These are phyloP conservation scores for Xylaria acuta DNA, from an alignment of 495 filamentous ascomycete species.

Conservation along the genomic window DNA sequence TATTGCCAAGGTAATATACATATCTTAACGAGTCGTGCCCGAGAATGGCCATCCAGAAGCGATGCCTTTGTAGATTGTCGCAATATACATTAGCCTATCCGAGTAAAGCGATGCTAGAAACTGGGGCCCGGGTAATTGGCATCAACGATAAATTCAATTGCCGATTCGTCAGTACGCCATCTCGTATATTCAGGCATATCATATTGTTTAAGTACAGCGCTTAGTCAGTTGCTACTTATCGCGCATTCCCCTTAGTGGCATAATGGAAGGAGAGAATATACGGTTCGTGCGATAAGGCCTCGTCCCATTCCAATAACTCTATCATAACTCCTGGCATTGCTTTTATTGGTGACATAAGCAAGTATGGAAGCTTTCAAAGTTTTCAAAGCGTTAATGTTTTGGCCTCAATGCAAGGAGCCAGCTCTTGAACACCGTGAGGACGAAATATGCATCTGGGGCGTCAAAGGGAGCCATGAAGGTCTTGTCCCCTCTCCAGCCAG, in stretches of 20 bases:
- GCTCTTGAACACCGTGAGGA: too few relatives aligned
- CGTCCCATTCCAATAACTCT: too few relatives aligned
- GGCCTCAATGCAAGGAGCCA: too few relatives aligned
- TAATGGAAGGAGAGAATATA: background rate
- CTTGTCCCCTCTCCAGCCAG: too few relatives aligned
- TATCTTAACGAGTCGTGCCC: background rate
- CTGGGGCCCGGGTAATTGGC: slow-evolving; percentile 15
- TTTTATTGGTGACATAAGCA: background rate
- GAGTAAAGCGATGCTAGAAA: background rate
- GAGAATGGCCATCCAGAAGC: background rate
- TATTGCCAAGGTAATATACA: slow-evolving; percentile 16
- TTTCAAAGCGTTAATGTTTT: too few relatives aligned
- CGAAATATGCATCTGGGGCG: too few relatives aligned
- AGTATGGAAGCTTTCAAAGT: too few relatives aligned
- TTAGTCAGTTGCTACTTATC: background rate
- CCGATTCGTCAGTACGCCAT: background rate
- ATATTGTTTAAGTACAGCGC: background rate
- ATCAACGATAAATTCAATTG: background rate
- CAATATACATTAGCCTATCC: slow-evolving; percentile 21
- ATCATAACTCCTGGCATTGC: background rate
- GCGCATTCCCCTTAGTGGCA: too few relatives aligned
- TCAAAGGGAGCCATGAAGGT: too few relatives aligned
- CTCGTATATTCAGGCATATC: slow-evolving; percentile 1
- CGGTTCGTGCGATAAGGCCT: background rate
- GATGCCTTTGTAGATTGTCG: background rate